phyloP scores from a whole-genome alignment of 306 rosid species.

The Ammopiptanthus mongolicus region DNA sequence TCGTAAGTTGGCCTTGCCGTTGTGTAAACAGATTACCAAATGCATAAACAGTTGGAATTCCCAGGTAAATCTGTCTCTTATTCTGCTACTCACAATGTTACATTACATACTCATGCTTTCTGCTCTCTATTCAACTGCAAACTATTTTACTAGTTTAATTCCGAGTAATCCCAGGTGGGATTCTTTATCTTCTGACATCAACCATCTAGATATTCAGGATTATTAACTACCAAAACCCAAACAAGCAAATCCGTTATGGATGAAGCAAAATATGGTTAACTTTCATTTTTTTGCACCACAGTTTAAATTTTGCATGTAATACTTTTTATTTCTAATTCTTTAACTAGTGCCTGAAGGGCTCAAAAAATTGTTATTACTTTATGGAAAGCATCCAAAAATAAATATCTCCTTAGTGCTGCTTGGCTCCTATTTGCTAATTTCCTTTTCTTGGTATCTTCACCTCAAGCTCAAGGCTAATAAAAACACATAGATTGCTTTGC shows the following conservation, averaged over 20 bases:
- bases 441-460: background rate
- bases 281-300: no score
- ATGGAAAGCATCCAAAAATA: background rate
- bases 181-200: background rate
- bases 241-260: background rate
- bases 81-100: background rate
- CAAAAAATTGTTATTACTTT: no score
- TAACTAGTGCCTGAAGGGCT: no score
- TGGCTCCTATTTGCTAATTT: background rate
- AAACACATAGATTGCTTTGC: background rate
- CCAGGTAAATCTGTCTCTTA: conserved; percentile 40
- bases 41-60: conserved; percentile 79
- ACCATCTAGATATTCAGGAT: background rate
- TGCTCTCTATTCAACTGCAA: background rate
- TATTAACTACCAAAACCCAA: background rate
- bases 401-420: background rate
- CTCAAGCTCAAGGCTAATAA: background rate
- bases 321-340: no score
- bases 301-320: no score
- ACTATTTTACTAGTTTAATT: background rate
- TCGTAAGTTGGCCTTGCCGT: conserved; percentile 71
- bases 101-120: background rate
- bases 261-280: no score
- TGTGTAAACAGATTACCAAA: conserved; percentile 60
- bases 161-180: background rate